Conservation (phyloP, 2,329 filamentous ascomycete species). For the Chaetomium sp. region DNA sequence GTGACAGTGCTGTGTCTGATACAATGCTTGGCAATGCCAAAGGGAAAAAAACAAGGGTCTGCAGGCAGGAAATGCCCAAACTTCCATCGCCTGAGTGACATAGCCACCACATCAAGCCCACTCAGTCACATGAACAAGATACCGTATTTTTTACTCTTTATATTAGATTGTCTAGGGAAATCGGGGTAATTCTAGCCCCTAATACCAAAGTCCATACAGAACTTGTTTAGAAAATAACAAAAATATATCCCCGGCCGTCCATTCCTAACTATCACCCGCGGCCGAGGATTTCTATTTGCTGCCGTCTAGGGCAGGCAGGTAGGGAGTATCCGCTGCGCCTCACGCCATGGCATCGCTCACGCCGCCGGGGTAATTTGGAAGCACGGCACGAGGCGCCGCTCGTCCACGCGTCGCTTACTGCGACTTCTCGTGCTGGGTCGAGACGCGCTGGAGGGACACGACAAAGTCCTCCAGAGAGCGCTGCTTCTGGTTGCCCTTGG, state of each 20-base stretch:
- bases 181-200: conserved; percentile 26
- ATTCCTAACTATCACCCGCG: conserved; percentile 20
- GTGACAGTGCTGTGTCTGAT: background rate
- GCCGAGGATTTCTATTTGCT: conserved; percentile 16
- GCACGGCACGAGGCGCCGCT: conserved; percentile 2
- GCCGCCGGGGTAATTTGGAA: background rate
- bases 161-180: conserved; percentile 33
- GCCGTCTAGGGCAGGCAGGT: conserved; percentile 16
- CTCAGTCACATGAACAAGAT: conserved; percentile 12
- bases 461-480: conserved; percentile 87
- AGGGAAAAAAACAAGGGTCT: background rate
- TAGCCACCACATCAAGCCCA: background rate
- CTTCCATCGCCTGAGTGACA: background rate
- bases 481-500: conserved; percentile 80
- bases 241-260: conserved; percentile 26
- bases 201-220: conserved; percentile 28
- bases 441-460: conserved; percentile 86
- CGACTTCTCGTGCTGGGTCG: conserved; percentile 88
- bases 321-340: conserved; percentile 7
- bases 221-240: conserved; percentile 27
- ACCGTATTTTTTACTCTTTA: conserved; percentile 31
- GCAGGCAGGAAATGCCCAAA: background rate
- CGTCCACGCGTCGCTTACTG: conserved; percentile 52
- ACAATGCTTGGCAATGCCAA: conserved; percentile 3
- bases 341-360: conserved; percentile 13